Base-by-base conservation (phyloP, 2,329 filamentous ascomycete species). In the Claviceps lovelessii region DNA sequence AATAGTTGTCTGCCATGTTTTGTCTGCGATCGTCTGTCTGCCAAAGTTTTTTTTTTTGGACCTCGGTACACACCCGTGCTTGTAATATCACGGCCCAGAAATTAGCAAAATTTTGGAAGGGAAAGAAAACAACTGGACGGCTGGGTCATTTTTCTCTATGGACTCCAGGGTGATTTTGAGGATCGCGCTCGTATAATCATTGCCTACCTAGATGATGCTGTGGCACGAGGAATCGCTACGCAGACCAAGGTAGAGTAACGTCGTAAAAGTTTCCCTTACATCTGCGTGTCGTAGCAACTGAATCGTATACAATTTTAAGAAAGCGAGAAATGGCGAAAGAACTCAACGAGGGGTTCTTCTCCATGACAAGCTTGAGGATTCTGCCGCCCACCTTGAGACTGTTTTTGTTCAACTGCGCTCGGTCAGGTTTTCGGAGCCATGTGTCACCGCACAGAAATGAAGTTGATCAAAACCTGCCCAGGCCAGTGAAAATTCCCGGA, bases 211-310 rank as follows among this genome's bases (percentile, higher is more conserved):
- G 45, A 17, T 33, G 41, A 53, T 53, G 52, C 45, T 41, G 52
- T 53, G 52, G 17, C 45, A 53, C 45, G 17, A 8, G 11, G 19
- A 19, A 48, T 33, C 23, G 45, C 45, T 53, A 49, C 44, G 45
- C 52, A 49, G 17, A 33, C 35, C 35, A 23, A 53, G 29, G 52
- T 42, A 49, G 52, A 49, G 52, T 53, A 53, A 53, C 52, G 28
- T 49, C 52, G 33, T 49, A 48, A 53, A 53, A 53, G 10, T 19
- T 15, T 5, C 10, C 17, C 23, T 29, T 19, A 17, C 37, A n/a
- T 31, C 28, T 15, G 41, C 7, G 11, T 31, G 17, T 2, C 11
- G 9, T 23, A 17, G 10, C 10, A 35, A 9, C 28, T 52, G 5
- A 23, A 44, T 9, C 28, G 23, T 23, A 52, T 19, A 19, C n/a